These are phyloP conservation scores for Schwanniomyces yamadae DNA, from an alignment of 805 yeast species.

Conservation along the genomic window DNA sequence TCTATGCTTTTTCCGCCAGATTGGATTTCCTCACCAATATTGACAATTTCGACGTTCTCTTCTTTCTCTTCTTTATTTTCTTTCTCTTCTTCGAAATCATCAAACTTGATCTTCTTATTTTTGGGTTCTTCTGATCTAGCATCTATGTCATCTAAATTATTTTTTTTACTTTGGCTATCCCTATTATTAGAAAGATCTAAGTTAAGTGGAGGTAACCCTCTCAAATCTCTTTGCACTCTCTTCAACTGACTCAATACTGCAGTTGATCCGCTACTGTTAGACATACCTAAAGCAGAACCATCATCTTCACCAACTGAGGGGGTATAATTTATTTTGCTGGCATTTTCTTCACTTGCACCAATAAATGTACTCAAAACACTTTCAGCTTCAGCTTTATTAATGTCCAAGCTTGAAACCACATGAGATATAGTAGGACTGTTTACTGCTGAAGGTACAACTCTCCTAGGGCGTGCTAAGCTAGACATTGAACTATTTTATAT, in stretches of 20 bases:
- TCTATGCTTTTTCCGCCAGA: conserved; percentile 15
- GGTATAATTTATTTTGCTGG: conserved; percentile 19
- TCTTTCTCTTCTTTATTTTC: conserved; percentile 13
- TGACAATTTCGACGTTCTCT: conserved; percentile 17
- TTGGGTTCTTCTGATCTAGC: conserved; percentile 9
- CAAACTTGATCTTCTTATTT: conserved; percentile 27
- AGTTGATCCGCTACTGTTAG: conserved; percentile 28
- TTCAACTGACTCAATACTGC: conserved; percentile 60
- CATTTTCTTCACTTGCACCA: conserved; percentile 33
- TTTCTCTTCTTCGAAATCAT: conserved; percentile 14
- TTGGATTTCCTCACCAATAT: conserved; percentile 12
- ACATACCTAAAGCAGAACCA: conserved; percentile 26
- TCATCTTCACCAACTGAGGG: conserved; percentile 25
- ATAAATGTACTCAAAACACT: conserved; percentile 44
- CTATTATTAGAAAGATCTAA: conserved; percentile 15
- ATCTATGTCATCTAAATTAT: conserved; percentile 22
- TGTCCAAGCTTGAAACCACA: conserved; percentile 23
- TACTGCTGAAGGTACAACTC: conserved; percentile 43
- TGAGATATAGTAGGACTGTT: conserved; percentile 47
- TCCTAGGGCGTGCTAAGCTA: conserved; percentile 37
- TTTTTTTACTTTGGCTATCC: conserved; percentile 22
- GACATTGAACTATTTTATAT: neutral
- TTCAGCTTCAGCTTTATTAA: conserved; percentile 47
- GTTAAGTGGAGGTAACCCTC: conserved; percentile 70
- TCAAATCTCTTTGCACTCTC: conserved; percentile 72